Base-by-base conservation (phyloP, 805 yeast species). In the Schizosaccharomyces lindneri region DNA sequence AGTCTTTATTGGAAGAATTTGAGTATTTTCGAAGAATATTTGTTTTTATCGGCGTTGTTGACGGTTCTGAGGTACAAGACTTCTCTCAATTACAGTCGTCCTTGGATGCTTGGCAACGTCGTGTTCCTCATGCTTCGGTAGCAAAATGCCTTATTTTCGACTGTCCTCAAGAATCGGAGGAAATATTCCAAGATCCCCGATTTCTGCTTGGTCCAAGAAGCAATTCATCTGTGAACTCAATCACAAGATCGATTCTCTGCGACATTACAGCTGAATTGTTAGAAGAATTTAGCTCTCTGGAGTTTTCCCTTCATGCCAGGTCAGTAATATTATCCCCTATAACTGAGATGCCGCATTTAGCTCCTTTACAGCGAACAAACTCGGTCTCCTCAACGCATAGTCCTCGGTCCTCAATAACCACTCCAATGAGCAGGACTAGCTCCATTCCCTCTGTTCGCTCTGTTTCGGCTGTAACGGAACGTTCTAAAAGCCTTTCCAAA, bases 1-100 rank as follows among this genome's bases (percentile, higher is more conserved):
- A 84, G 32, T 71, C 82, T 5, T 82, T 84, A 61, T 73, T 90
- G 55, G 86, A 84, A 66, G 97, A 90, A 70, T 81, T 90, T 65
- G 97, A 93, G 71, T 95, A 96, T 0, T 87, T 79, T 71, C 73
- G 97, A 61, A 87, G 87, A 68, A 80, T 85, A 0, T 79, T 87
- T 66, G 75, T 68, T 59, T 73, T 71, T 1, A 69, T 81, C 57
- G 84, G 81, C 3, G 65, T 81, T 31, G 68, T 71, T 1, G 72
- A 73, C 32, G 69, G 70, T 62, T 61, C 51, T 13, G 55, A 65
- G 4, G 67, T 66, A 7, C 61, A 69, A 13, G 66, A 67, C 9
- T 64, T 67, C 13, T 69, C 68, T 1, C 64, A 61, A 9, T 63
- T 72, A n/a, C 66, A 66, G 2, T 65, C 65, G 0, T 70, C 72